These are phyloP conservation scores for Aschersonia sp. DNA, from an alignment of 2,329 filamentous ascomycete genomes.

Conservation along the genomic window DNA sequence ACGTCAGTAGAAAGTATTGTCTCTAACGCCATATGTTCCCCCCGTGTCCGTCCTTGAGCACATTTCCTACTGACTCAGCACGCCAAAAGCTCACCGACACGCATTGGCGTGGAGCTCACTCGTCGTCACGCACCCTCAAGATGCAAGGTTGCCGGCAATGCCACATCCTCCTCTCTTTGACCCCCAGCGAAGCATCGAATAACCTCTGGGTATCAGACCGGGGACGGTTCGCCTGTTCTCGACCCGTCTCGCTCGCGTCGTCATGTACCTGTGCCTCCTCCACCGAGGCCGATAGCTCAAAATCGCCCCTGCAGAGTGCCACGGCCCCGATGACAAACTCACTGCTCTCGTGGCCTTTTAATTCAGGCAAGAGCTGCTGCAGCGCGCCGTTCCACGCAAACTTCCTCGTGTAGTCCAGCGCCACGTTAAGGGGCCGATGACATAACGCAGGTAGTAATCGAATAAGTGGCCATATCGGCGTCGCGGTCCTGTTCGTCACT, in stretches of 20 bases:
- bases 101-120: background rate
- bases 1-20: too few relatives aligned
- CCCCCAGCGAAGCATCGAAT: slow-evolving; percentile 43
- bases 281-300: slow-evolving; percentile 66
- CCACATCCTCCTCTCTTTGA: slow-evolving; percentile 49
- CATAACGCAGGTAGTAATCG: slow-evolving; percentile 65
- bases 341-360: slow-evolving; percentile 43
- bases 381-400: slow-evolving; percentile 76
- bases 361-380: slow-evolving; percentile 54
- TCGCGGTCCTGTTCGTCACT: slow-evolving; percentile 58
- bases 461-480: slow-evolving; percentile 56
- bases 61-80: too few relatives aligned
- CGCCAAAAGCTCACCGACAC: too few relatives aligned
- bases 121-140: slow-evolving; percentile 26
- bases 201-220: slow-evolving; percentile 41
- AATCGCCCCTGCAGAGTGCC: slow-evolving; percentile 64
- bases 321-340: slow-evolving; percentile 57
- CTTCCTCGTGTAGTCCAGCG: slow-evolving; percentile 69
- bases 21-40: too few relatives aligned
- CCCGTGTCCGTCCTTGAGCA: too few relatives aligned
- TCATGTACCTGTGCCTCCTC: slow-evolving; percentile 58
- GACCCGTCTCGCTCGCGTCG: slow-evolving; percentile 13
- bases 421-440: slow-evolving; percentile 55
- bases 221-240: slow-evolving; percentile 15
- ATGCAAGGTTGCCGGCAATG: slow-evolving; percentile 43